These are phyloP conservation scores for Yamadazyma mexicana DNA, from an alignment of 1,139 yeast species.

Conservation along the genomic window DNA sequence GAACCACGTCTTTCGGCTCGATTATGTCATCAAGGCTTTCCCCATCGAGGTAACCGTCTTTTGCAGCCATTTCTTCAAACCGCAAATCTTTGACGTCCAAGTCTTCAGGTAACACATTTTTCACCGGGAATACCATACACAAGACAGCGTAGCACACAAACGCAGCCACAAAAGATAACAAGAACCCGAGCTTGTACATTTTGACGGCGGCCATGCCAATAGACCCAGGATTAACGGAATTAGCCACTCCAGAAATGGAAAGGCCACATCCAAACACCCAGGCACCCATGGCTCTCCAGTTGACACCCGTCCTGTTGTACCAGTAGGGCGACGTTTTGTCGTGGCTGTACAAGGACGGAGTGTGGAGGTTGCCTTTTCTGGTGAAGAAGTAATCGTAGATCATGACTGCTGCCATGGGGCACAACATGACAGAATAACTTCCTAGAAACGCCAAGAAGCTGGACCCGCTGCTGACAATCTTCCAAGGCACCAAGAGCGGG, in stretches of 20 bases:
- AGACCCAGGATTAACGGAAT: constrained; percentile 13
- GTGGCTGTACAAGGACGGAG: constrained; percentile 10
- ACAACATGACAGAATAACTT: constrained; percentile 13
- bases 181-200: constrained; percentile 12
- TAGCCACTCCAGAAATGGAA: constrained; percentile 13
- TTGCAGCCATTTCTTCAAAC: constrained; percentile 10
- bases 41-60: constrained; percentile 10
- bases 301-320: constrained; percentile 11
- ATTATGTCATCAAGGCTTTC: constrained; percentile 9
- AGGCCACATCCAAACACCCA: constrained; percentile 11
- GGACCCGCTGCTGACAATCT: constrained; percentile 13
- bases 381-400: constrained; percentile 12
- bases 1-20: not conserved
- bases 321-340: constrained; percentile 8
- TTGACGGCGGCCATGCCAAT: constrained; percentile 10
- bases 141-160: constrained; percentile 9
- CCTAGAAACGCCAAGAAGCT: constrained; percentile 14
- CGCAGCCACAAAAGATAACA: constrained; percentile 10
- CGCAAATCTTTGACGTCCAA: constrained; percentile 7
- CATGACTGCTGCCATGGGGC: constrained; percentile 15
- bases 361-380: constrained; percentile 12
- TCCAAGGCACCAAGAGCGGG: constrained; percentile 14
- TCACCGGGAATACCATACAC: constrained; percentile 8
- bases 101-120: constrained; percentile 7
- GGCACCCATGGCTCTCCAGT: constrained; percentile 14